These are phyloP conservation scores for Zygoascus meyerae DNA, from an alignment of 1,139 yeast genomes.

Conservation along the genomic window DNA sequence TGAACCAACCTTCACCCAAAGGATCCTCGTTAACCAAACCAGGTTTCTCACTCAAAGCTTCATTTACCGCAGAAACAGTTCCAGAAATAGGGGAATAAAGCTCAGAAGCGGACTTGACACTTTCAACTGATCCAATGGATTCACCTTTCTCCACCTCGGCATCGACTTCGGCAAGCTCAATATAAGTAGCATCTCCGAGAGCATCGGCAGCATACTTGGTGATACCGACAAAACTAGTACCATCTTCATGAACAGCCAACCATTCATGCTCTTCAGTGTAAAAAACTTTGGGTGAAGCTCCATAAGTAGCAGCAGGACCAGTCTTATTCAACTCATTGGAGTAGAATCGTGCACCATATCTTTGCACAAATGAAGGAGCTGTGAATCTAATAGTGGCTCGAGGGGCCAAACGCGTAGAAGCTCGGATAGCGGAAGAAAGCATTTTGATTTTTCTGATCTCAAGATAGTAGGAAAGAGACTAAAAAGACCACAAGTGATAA, in stretches of 20 bases:
- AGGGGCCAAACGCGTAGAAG: slow-evolving; percentile 10
- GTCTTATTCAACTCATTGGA: slow-evolving; percentile 45
- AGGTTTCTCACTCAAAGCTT: slow-evolving; percentile 60
- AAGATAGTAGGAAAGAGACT: background rate
- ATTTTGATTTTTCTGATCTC: slow-evolving; percentile 4
- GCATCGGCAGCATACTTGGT: slow-evolving; percentile 96
- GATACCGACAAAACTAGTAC: slow-evolving; percentile 81
- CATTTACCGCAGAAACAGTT: slow-evolving; percentile 67
- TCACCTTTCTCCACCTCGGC: slow-evolving; percentile 66
- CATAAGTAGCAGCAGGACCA: slow-evolving; percentile 48
- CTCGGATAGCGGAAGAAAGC: slow-evolving; percentile 8
- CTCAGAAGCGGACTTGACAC: slow-evolving; percentile 92
- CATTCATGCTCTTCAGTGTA: slow-evolving; percentile 94
- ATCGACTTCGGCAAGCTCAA: slow-evolving; percentile 82
- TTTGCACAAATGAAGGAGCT: slow-evolving; percentile 11
- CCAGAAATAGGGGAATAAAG: slow-evolving; percentile 86
- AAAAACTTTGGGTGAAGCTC: slow-evolving; percentile 40
- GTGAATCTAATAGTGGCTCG: slow-evolving; percentile 3
- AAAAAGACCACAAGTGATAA: background rate
- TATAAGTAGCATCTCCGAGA: slow-evolving; percentile 93
- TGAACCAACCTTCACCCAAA: slow-evolving; percentile 91
- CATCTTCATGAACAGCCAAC: slow-evolving; percentile 81
- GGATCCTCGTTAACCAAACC: slow-evolving; percentile 82
- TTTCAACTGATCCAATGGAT: slow-evolving; percentile 85
- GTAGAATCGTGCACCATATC: slow-evolving; percentile 12